Conservation (phyloP, 2,329 filamentous ascomycete genomes). For the Dendrostoma leiphaemia region DNA sequence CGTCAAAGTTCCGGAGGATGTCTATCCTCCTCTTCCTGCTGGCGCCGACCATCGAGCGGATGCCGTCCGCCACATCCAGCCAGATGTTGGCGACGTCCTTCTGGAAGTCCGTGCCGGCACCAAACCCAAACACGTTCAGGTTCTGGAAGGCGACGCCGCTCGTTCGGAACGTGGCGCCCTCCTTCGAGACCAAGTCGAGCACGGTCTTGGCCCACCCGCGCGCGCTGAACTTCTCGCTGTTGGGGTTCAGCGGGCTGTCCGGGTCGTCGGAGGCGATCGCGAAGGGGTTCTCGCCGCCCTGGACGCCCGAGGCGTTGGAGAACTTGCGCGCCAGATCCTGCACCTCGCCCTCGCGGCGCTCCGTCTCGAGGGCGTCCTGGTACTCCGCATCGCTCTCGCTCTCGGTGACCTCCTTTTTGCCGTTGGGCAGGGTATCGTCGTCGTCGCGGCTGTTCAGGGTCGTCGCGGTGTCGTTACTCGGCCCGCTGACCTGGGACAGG, state of each 20-base stretch:
- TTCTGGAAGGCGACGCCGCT: conserved; percentile 66
- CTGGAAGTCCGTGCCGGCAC: conserved; percentile 68
- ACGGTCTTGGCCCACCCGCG: conserved; percentile 59
- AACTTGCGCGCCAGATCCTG: conserved; percentile 56
- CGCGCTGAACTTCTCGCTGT: conserved; percentile 48
- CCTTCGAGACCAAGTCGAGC: conserved; percentile 48
- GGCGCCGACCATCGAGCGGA: conserved; percentile 49
- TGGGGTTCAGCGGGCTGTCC: conserved; percentile 47
- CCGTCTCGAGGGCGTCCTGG: conserved; percentile 37
- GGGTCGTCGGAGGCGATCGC: conserved; percentile 31
- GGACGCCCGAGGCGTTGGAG: conserved; percentile 36
- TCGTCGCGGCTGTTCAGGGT: conserved; percentile 23
- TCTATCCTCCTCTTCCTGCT: conserved; percentile 57
- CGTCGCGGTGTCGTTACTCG: conserved; percentile 16
- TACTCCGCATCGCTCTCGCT: conserved; percentile 32
- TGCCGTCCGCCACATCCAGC: conserved; percentile 45
- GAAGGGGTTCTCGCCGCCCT: conserved; percentile 51
- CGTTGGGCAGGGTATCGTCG: conserved; percentile 27
- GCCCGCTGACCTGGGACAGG: conserved; percentile 8
- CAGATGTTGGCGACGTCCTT: conserved; percentile 64
- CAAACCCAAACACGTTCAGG: conserved; percentile 67
- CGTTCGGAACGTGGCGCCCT: conserved; percentile 56
- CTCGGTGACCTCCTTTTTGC: conserved; percentile 18
- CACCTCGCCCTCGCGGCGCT: conserved; percentile 49
- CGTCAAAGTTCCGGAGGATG: conserved; percentile 67